Evolutionary conservation across 176 grass and related monocot species (phyloP).

Genomic region (Echinochloa phyllopogon): DNA sequence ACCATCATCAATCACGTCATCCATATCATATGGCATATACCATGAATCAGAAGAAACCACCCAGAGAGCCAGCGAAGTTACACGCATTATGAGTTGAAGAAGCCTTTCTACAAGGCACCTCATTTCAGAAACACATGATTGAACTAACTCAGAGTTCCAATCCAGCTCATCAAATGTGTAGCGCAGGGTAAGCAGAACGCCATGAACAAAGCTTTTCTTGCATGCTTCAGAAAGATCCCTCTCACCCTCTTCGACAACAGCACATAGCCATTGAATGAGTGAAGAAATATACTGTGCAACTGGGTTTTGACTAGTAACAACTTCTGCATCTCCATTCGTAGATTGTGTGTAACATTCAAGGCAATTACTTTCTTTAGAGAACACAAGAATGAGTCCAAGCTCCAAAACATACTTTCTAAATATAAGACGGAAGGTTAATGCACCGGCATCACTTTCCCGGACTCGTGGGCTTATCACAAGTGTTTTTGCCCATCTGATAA

Average conservation of each 20-base stretch:
- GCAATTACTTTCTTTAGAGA: slow-evolving; percentile 63
- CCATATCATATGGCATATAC: slow-evolving; percentile 88
- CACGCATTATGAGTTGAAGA: slow-evolving; percentile 84
- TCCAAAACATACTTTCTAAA: slow-evolving; percentile 95
- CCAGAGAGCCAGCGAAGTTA: slow-evolving; percentile 89
- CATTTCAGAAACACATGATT: slow-evolving; percentile 64
- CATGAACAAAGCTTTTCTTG: slow-evolving; percentile 92
- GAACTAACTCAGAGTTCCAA: slow-evolving; percentile 75
- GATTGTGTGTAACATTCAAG: slow-evolving; percentile 53
- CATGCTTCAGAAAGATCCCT: slow-evolving; percentile 88
- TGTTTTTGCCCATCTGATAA: slow-evolving; percentile 86
- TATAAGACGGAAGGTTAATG: slow-evolving; percentile 88
- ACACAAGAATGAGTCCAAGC: slow-evolving; percentile 72
- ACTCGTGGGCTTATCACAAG: slow-evolving; percentile 87
- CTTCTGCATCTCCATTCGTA: slow-evolving; percentile 51
- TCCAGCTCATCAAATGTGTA: slow-evolving; percentile 99
- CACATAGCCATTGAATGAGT: slow-evolving; percentile 78
- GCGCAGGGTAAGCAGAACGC: slow-evolving; percentile 84
- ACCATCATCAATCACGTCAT: slow-evolving; percentile 79
- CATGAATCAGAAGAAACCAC: slow-evolving; percentile 94
- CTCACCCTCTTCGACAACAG: slow-evolving; percentile 85
- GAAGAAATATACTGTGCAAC: slow-evolving; percentile 76
- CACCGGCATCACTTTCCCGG: slow-evolving; percentile 98
- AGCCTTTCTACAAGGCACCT: slow-evolving; percentile 81
- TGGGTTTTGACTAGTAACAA: slow-evolving; percentile 52